Conservation (phyloP, 805 yeast species). For the Ogataea zsoltii region DNA sequence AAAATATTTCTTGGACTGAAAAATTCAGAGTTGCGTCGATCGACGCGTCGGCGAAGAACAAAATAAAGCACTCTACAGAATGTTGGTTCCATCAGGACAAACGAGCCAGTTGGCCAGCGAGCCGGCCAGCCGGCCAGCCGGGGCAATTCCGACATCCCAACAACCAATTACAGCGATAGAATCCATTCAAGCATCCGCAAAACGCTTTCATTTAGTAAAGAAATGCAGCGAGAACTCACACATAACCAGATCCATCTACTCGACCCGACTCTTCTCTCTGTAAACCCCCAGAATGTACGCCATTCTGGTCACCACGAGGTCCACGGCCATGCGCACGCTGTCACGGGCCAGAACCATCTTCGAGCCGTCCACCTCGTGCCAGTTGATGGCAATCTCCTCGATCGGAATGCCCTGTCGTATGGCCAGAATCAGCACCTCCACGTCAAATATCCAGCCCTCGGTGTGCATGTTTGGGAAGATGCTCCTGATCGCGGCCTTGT, state of each 20-base stretch:
- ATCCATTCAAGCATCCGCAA: too few species aligned
- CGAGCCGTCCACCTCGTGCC: slow-evolving; percentile 98
- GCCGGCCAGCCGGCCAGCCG: too few species aligned
- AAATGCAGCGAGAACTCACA: too few species aligned
- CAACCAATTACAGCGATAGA: neutral
- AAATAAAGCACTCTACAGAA: too few species aligned
- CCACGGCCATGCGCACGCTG: slow-evolving; percentile 90
- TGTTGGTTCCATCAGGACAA: too few species aligned
- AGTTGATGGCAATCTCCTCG: slow-evolving; percentile 80
- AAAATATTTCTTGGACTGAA: neutral
- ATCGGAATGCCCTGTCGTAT: slow-evolving; percentile 66
- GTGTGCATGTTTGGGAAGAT: slow-evolving; percentile 93
- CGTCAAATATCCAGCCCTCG: slow-evolving; percentile 98
- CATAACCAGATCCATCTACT: too few species aligned
- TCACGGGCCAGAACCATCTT: slow-evolving; percentile 92
- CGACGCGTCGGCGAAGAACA: neutral
- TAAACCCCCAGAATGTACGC: slow-evolving; percentile 88
- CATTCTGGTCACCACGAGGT: slow-evolving; percentile 83
- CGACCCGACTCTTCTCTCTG: slow-evolving; percentile 17
- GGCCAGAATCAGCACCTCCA: slow-evolving; percentile 83
- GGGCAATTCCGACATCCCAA: too few species aligned
- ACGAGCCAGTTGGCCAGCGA: too few species aligned
- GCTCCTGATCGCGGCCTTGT: slow-evolving; percentile 57
- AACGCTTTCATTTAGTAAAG: too few species aligned
- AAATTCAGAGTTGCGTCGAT: neutral